Evolutionary conservation across 371 early-diverging fungal genomes (phyloP).

Genomic region (Chytridiales sp.): DNA sequence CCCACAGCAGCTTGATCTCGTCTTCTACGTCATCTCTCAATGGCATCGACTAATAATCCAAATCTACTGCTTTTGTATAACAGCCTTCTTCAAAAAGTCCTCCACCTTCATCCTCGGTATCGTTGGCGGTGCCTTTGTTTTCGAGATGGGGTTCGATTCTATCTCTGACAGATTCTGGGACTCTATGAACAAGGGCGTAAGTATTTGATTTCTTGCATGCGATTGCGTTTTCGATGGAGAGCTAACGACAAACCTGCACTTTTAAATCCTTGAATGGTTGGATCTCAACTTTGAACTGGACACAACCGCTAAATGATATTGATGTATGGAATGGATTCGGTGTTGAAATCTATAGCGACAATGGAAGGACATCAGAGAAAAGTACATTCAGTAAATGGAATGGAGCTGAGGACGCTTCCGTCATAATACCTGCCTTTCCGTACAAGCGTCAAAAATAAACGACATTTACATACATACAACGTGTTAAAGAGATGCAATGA

Average conservation of each 20-base stretch:
- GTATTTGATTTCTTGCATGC: constrained; percentile 32
- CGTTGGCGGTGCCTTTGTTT: constrained; percentile 75
- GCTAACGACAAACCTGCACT: too few relatives aligned
- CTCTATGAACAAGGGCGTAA: constrained; percentile 79
- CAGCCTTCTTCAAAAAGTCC: constrained; percentile 41
- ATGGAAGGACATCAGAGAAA: constrained; percentile 75
- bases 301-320: background rate
- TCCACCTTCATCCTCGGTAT: constrained; percentile 50
- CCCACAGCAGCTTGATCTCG: too few relatives aligned
- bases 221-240: background rate
- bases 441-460: too few relatives aligned
- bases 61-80: too few relatives aligned
- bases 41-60: too few relatives aligned
- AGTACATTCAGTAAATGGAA: constrained; percentile 52
- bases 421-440: too few relatives aligned
- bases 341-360: constrained; percentile 48
- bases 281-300: background rate
- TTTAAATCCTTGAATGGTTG: background rate
- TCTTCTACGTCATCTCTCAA: too few relatives aligned
- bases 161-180: constrained; percentile 72
- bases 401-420: too few relatives aligned
- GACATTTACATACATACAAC: too few relatives aligned
- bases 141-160: constrained; percentile 75
- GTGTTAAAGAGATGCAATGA: too few relatives aligned
- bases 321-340: background rate